Conservation (phyloP, 306 rosid species). For the Alnus glutinosa region DNA sequence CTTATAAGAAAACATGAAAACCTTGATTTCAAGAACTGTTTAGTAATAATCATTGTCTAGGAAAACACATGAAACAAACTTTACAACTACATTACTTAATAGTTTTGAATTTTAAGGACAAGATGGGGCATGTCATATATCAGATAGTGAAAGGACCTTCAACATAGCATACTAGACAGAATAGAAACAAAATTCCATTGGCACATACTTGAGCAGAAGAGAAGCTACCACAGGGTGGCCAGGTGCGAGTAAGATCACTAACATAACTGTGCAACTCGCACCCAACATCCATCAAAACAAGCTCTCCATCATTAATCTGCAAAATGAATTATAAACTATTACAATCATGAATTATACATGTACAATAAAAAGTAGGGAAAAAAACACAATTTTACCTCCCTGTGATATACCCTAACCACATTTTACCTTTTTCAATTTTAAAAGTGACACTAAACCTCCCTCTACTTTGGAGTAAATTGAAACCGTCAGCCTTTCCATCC, state of each 20-base stretch:
- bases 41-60: neutral
- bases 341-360: constrained; percentile 15
- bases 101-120: neutral
- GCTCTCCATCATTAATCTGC: constrained; percentile 83
- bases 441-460: neutral
- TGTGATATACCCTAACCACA: no score
- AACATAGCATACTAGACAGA: constrained; percentile 55
- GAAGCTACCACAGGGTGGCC: constrained; percentile 94
- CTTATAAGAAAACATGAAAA: neutral
- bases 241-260: constrained; percentile 95
- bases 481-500: neutral
- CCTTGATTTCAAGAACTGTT: neutral
- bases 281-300: constrained; percentile 96
- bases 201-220: constrained; percentile 70
- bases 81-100: neutral
- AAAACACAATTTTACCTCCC: neutral
- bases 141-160: constrained; percentile 19
- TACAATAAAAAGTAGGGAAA: constrained; percentile 2
- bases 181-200: constrained; percentile 40
- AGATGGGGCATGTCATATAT: constrained; percentile 12
- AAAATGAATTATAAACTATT: constrained; percentile 26
- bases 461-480: neutral
- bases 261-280: constrained; percentile 90
- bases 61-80: constrained; percentile 8
- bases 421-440: neutral